Evolutionary conservation across 169 alveolate species (phyloP).

Genomic region (Plasmodium reichenowi): DNA sequence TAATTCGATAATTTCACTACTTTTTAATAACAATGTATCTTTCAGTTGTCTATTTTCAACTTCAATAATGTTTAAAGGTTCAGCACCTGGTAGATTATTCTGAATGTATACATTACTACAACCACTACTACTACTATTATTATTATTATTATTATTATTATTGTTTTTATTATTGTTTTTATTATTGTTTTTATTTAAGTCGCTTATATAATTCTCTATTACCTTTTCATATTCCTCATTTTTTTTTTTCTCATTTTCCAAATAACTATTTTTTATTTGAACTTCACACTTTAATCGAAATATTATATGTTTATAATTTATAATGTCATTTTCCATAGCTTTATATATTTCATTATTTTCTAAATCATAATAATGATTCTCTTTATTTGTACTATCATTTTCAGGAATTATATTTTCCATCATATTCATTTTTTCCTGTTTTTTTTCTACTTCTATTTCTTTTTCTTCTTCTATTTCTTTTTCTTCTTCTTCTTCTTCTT

Average conservation of each 20-base stretch:
- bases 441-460: too few species aligned
- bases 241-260: constrained; percentile 32
- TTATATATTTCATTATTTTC: constrained; percentile 17
- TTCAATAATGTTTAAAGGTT: constrained; percentile 10
- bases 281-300: constrained; percentile 19
- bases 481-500: not conserved
- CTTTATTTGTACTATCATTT: not conserved
- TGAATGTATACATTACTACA: not conserved
- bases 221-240: constrained; percentile 43
- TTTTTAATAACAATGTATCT: constrained; percentile 19
- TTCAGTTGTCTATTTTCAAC: constrained; percentile 30
- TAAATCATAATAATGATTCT: not conserved
- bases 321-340: constrained; percentile 17
- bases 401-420: not conserved
- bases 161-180: not conserved
- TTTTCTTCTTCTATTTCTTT: not conserved
- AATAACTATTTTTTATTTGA: constrained; percentile 18
- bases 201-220: constrained; percentile 3
- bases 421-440: too few species aligned
- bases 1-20: constrained; percentile 31
- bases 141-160: too few species aligned
- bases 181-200: not conserved
- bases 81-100: not conserved
- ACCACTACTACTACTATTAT: not conserved
- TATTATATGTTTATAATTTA: constrained; percentile 7